Base-by-base conservation (phyloP, 768 basidiomycete species). In the Postia placenta region DNA sequence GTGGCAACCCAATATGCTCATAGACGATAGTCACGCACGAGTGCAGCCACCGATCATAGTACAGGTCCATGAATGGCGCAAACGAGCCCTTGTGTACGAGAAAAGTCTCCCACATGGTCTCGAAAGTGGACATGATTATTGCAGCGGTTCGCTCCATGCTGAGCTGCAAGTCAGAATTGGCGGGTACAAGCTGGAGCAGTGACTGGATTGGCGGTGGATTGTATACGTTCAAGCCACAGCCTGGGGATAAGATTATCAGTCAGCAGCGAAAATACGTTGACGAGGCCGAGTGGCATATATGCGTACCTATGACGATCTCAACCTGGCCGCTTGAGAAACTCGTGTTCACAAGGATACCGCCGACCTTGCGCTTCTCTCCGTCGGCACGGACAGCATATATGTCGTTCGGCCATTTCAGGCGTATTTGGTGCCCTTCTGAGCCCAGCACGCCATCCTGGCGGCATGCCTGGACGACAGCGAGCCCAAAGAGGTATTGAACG, bases 381-480 rank as follows among this genome's bases (percentile, higher is more conserved):
- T 80, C 70, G 3, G 64, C 68, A 27, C 71, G 80, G 35, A 81
- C 74, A 1, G 83, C 87, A 59, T 97, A 97, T 3, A 99, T 71
- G 58, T 98, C 96, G 60, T 98, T 98, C 17, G 95, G 96, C 96
- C 96, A 98, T 65, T 97, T 98, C 22, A 98, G 69, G 35, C 83
- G 74, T 11, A 96, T 78, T 12, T 72, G 72, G 2, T 79, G 67
- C 11, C 79, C 83, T 44, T 69, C 72, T 27, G 48, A 64, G 20
- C 52, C 79, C 0, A 85, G 70, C n/a, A 83, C 73, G 9, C 58
- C 69, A 1, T 69, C 68, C 2, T 81, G 75, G 42, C 83, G 76
- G 56, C 89, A 90, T 1, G 87, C 92, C 56, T 93, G 86, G 15
- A 84, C 80, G n/a, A 97, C 84, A 1, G 93, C 92, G 35, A 98